Evolutionary conservation across 176 grass and related monocot species (phyloP).

Genomic region (Bromus sterilis): DNA sequence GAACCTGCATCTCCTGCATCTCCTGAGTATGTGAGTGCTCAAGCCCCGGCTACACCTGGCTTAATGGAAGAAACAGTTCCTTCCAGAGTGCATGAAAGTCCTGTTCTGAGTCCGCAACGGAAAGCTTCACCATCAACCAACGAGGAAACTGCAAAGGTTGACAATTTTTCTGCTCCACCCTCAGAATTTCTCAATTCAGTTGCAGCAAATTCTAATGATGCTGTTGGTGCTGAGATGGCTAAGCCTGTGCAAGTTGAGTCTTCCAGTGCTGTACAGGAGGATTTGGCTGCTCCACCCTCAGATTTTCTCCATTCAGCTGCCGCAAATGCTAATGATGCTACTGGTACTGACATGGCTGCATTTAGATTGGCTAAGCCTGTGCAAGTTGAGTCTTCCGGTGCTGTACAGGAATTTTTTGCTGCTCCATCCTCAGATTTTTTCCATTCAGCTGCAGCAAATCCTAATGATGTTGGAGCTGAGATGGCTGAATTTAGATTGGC

Average conservation of each 20-base stretch:
- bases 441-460: not conserved
- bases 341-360: not conserved
- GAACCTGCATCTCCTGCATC: constrained; percentile 52
- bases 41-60: constrained; percentile 84
- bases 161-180: constrained; percentile 34
- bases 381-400: not conserved
- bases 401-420: not conserved
- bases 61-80: constrained; percentile 82
- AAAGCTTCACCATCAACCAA: constrained; percentile 60
- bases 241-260: constrained; percentile 28
- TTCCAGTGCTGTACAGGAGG: not conserved
- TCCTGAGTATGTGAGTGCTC: constrained; percentile 54
- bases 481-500: not conserved
- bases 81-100: constrained; percentile 66
- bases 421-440: not conserved
- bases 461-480: not conserved
- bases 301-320: constrained; percentile 23
- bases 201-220: constrained; percentile 27
- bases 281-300: not conserved
- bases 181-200: constrained; percentile 24
- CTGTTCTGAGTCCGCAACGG: constrained; percentile 58
- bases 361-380: constrained; percentile 3
- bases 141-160: constrained; percentile 49
- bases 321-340: constrained; percentile 35
- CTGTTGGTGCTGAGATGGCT: constrained; percentile 3